Percentiles rank a stretch among this genome's conserved stretches.
These are phyloP conservation scores for Nakazawaea ambrosiae DNA, from an alignment of 805 yeast species.

Conservation along the genomic window DNA sequence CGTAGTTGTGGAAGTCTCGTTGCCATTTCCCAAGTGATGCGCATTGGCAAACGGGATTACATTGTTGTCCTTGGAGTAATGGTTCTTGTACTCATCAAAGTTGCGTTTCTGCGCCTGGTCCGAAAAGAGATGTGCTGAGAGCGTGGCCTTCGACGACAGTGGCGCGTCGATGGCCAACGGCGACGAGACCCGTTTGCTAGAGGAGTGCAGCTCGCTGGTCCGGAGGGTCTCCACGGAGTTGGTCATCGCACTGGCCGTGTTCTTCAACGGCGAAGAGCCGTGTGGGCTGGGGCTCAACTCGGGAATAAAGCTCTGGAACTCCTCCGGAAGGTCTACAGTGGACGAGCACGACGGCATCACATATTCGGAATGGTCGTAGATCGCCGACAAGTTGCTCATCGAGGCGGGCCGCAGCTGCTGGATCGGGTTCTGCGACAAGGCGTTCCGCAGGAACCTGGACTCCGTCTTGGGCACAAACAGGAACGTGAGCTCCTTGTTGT, in stretches of 20 bases:
- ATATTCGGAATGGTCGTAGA: neutral
- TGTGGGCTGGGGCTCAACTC: constrained; percentile 2
- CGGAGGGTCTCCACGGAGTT: constrained; percentile 1
- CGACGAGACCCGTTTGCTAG: constrained; percentile 22
- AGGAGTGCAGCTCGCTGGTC: neutral
- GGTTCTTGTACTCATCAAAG: constrained; percentile 30
- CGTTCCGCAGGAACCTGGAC: constrained; percentile 27
- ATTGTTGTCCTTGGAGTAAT: constrained; percentile 36
- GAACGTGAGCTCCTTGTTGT: constrained; percentile 35
- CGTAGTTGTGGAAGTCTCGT: constrained; percentile 4
- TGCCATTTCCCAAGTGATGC: constrained; percentile 28
- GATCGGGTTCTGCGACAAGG: constrained; percentile 34
- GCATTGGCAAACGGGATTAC: constrained; percentile 33
- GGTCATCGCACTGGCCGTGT: neutral
- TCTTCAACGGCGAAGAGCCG: constrained; percentile 5
- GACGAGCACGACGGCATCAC: constrained; percentile 24
- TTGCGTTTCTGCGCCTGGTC: constrained; percentile 3
- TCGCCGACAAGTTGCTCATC: constrained; percentile 3
- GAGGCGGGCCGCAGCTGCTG: constrained; percentile 13
- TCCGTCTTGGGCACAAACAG: constrained; percentile 36
- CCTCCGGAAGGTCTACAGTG: constrained; percentile 35
- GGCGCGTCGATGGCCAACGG: constrained; percentile 29
- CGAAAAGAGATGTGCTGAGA: constrained; percentile 19
- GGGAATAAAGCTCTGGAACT: constrained; percentile 26
- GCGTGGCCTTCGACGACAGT: constrained; percentile 21